Percentiles rank a stretch among this genome's conserved stretches.
Evolutionary conservation across 768 basidiomycete species (phyloP).

Genomic region (Fomitopsis serialis): DNA sequence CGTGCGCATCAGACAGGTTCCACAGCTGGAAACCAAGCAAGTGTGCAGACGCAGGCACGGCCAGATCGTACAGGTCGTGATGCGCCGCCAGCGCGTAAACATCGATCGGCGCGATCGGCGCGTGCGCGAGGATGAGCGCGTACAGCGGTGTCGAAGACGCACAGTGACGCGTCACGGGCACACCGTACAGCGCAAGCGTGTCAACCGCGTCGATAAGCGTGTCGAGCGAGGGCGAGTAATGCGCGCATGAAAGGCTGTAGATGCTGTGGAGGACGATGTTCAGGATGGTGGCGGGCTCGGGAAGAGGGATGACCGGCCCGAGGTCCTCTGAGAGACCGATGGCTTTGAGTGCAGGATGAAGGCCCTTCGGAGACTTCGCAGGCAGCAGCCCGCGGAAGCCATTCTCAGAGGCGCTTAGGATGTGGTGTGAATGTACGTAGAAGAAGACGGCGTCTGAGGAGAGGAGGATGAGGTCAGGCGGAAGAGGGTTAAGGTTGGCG

Average conservation of each 20-base stretch:
- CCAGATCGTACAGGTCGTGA: constrained; percentile 65
- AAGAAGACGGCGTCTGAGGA: constrained; percentile 80
- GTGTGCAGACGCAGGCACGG: constrained; percentile 69
- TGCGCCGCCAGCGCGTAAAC: constrained; percentile 68
- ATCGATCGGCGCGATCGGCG: constrained; percentile 64
- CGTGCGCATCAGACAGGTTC: constrained; percentile 65
- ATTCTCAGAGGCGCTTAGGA: constrained; percentile 60
- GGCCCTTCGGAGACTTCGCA: constrained; percentile 27
- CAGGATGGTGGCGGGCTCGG: constrained; percentile 55
- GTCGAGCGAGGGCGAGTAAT: constrained; percentile 66
- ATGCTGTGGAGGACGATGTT: constrained; percentile 71
- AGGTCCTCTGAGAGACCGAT: constrained; percentile 31
- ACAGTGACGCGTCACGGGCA: constrained; percentile 43
- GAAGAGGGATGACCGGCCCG: constrained; percentile 52
- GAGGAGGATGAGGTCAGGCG: constrained; percentile 60
- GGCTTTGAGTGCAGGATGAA: constrained; percentile 53
- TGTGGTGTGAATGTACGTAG: constrained; percentile 62
- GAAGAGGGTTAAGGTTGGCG: constrained; percentile 46
- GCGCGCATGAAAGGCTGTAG: constrained; percentile 68
- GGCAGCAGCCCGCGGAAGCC: constrained; percentile 57
- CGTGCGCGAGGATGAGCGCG: constrained; percentile 56
- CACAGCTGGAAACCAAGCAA: constrained; percentile 68
- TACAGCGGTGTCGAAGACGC: constrained; percentile 51
- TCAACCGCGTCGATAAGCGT: constrained; percentile 52
- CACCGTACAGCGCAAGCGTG: constrained; percentile 54